These are phyloP conservation scores for Umbelopsis sp. DNA, from an alignment of 192 early-diverging fungal species.

Conservation along the genomic window DNA sequence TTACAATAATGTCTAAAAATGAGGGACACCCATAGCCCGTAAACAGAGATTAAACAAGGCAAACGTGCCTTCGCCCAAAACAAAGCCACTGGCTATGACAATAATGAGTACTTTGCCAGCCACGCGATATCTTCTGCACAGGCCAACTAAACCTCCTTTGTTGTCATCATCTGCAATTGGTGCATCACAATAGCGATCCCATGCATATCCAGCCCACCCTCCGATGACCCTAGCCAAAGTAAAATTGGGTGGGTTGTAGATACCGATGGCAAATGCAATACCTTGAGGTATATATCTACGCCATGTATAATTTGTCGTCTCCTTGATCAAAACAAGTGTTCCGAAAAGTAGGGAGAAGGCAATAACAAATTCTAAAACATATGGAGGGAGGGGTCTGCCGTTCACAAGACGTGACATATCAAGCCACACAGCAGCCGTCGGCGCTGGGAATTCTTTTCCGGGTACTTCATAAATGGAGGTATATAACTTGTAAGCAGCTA, in stretches of 20 bases:
- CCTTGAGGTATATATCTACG: constrained; percentile 62
- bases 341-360: constrained; percentile 62
- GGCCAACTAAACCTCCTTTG: constrained; percentile 18
- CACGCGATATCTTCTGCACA: constrained; percentile 30
- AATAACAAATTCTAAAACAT: constrained; percentile 62
- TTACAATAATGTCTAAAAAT: constrained; percentile 24
- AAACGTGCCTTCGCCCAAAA: constrained; percentile 74
- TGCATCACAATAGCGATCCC: constrained; percentile 48
- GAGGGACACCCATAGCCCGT: constrained; percentile 44
- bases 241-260: constrained; percentile 79
- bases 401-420: constrained; percentile 80
- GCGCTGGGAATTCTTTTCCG: constrained; percentile 67
- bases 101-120: constrained; percentile 66
- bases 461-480: constrained; percentile 72
- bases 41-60: constrained; percentile 64
- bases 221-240: constrained; percentile 72
- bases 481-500: constrained; percentile 66
- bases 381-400: constrained; percentile 68
- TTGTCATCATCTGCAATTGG: constrained; percentile 6
- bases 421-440: constrained; percentile 78
- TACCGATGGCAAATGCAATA: constrained; percentile 80
- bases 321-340: constrained; percentile 30
- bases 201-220: constrained; percentile 50
- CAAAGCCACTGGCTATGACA: constrained; percentile 76
- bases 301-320: constrained; percentile 39